A percentile compares a stretch with the other conserved stretches of the same genome.
Conservation (phyloP, 2,329 filamentous ascomycete genomes). For the Blastomyces gilchristii region DNA sequence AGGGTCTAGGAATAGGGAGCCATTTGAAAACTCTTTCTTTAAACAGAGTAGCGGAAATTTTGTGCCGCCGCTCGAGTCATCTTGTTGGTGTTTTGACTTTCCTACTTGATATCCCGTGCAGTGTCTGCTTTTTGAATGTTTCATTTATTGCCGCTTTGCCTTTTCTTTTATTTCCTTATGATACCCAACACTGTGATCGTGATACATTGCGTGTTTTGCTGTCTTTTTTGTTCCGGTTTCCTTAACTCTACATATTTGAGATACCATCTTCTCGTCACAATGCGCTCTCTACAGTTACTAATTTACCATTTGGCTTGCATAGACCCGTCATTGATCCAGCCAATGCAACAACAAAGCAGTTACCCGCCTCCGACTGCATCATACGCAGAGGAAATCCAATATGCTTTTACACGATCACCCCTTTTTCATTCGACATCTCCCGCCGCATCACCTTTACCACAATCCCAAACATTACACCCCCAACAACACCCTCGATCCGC, state of each 20-base stretch:
- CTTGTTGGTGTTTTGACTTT: constrained; percentile 41
- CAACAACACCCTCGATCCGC: constrained; percentile 18
- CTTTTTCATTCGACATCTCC: constrained; percentile 29
- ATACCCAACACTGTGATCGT: constrained; percentile 9
- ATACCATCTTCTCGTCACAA: neutral
- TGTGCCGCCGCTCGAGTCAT: constrained; percentile 42
- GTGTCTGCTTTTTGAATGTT: neutral
- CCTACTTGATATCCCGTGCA: constrained; percentile 9
- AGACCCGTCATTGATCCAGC: constrained; percentile 52
- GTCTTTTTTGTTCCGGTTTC: neutral
- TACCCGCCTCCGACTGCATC: constrained; percentile 25
- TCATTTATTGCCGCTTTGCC: constrained; percentile 8
- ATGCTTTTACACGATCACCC: constrained; percentile 20
- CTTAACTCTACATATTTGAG: neutral
- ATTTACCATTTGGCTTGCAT: constrained; percentile 7
- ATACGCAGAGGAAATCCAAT: constrained; percentile 27
- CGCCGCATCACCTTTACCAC: constrained; percentile 16
- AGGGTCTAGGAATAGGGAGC: constrained; percentile 6
- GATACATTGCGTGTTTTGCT: constrained; percentile 1
- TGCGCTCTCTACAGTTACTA: neutral
- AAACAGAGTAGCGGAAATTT: constrained; percentile 46
- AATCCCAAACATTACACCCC: constrained; percentile 21
- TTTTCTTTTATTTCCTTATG: constrained; percentile 17
- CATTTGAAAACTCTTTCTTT: constrained; percentile 38
- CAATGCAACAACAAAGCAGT: constrained; percentile 29